A percentile compares a stretch with the other conserved stretches of the same genome.
Conservation (phyloP, 306 rosid genomes). For the Trichosanthes truncata region DNA sequence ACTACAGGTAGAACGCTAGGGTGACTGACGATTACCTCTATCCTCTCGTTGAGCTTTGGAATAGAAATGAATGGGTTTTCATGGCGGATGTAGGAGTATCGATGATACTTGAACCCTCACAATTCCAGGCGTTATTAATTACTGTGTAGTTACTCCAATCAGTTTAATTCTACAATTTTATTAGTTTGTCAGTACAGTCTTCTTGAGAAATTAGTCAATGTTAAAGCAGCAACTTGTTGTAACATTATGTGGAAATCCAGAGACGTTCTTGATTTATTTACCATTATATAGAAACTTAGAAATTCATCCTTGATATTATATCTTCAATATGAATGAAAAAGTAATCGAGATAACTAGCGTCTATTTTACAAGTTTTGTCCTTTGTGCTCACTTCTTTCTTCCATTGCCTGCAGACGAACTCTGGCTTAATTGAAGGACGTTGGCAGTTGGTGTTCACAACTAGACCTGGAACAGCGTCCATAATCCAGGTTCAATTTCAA, state of each 20-base stretch:
- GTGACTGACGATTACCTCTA: too few relatives aligned
- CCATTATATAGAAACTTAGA: not conserved
- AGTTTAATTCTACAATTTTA: not conserved
- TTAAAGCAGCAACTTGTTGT: not conserved
- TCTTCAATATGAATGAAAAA: not conserved
- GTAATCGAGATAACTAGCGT: not conserved
- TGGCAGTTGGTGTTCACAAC: slow-evolving; percentile 94
- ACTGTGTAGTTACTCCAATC: too few relatives aligned
- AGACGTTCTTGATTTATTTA: not conserved
- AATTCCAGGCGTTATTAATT: too few relatives aligned
- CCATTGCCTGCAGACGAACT: slow-evolving; percentile 49
- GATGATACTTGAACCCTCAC: too few relatives aligned
- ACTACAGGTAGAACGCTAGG: too few relatives aligned
- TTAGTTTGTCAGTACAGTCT: not conserved
- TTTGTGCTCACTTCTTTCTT: not conserved
- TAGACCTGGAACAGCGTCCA: slow-evolving; percentile 88
- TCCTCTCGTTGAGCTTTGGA: too few relatives aligned
- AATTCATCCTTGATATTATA: not conserved
- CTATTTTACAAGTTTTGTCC: too few relatives aligned
- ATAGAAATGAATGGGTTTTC: too few relatives aligned
- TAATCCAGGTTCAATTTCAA: slow-evolving; percentile 50
- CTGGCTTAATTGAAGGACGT: slow-evolving; percentile 71
- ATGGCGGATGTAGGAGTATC: too few relatives aligned
- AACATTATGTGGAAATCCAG: not conserved
- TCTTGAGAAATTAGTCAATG: not conserved